Conservation (phyloP, 2,329 filamentous ascomycete genomes). For the Geosmithia putterillii region DNA sequence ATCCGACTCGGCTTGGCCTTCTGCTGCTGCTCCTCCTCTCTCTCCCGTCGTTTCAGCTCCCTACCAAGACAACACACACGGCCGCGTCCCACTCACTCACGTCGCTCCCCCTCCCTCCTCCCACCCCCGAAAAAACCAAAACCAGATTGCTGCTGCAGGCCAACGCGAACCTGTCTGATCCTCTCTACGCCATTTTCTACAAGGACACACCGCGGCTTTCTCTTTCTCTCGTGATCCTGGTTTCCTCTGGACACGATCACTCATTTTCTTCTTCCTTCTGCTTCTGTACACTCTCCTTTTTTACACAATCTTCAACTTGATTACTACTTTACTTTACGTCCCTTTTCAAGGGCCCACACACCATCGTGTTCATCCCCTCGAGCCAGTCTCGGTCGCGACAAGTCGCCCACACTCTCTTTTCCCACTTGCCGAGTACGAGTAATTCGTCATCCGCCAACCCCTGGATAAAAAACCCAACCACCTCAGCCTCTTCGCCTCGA, state of each 20-base stretch:
- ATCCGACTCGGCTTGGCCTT: no score
- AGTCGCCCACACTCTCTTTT: not conserved
- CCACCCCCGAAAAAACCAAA: not conserved
- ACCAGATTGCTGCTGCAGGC: not conserved
- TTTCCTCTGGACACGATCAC: not conserved
- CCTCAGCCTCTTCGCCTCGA: not conserved
- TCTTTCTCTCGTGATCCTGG: no score
- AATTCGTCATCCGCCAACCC: not conserved
- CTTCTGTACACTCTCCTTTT: not conserved
- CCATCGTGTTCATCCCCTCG: not conserved
- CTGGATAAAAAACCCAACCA: not conserved
- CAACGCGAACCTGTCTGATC: not conserved
- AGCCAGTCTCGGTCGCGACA: not conserved
- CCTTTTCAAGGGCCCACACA: not conserved
- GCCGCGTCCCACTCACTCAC: not conserved
- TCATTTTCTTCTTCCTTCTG: conserved; percentile 1
- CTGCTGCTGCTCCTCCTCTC: not conserved
- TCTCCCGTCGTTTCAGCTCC: not conserved
- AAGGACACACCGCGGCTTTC: not conserved
- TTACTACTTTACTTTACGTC: not conserved
- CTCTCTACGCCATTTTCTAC: not conserved
- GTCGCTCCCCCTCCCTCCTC: not conserved
- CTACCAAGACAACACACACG: not conserved
- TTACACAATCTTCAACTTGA: not conserved
- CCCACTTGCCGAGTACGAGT: not conserved